Evolutionary conservation across 768 basidiomycete species (phyloP), one percentile per base, ranked within the genome.

Genomic region (Phylloporus arenicola): DNA sequence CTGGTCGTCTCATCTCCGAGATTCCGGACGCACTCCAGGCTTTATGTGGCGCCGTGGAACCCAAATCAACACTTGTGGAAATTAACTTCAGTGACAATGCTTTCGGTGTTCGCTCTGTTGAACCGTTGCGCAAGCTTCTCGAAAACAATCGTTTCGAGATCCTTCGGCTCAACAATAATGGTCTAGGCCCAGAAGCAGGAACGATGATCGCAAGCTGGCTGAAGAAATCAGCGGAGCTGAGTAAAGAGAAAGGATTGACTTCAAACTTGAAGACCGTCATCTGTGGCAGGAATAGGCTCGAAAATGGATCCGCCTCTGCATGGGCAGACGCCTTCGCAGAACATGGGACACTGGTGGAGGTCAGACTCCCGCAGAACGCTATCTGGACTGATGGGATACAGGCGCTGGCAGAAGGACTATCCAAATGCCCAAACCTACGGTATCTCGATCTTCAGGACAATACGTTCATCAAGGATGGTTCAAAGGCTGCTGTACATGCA

Each of bases 291-390:
- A 99, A 97, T 70, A 81, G 96, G n/a, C 75, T 98, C 33, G 92
- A 98, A 73, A 83, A 93, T 58, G 93, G 91, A 40, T 87, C 86
- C 3, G 90, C 95, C 8, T 53, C 72, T 0, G 77, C 78, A 6
- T 98, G 91, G 88, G 92, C 90, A 1, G 79, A 83, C 34, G 94
- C 95, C 4, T 95, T 95, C 63, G 82, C 82, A 1, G 88, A 81
- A 33, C 92, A 96, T 62, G 83, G 80, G 7, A 82, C 82, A 6
- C 78, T 99, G 29, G 74, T 74, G 46, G 91, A 96, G 57, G 86
- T 98, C 27, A 80, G 88, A 51, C 86, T 98, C 84, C 88, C 90
- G n/a, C 94, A 98, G 75, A 97, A 99, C 62, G 96, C 95, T 5
- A 97, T 99, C 59, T 78, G 92, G 56, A 90, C 90, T 84, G 85